Conservation (phyloP, 164 flowering plant genomes). For the Dillenia turbinata region DNA sequence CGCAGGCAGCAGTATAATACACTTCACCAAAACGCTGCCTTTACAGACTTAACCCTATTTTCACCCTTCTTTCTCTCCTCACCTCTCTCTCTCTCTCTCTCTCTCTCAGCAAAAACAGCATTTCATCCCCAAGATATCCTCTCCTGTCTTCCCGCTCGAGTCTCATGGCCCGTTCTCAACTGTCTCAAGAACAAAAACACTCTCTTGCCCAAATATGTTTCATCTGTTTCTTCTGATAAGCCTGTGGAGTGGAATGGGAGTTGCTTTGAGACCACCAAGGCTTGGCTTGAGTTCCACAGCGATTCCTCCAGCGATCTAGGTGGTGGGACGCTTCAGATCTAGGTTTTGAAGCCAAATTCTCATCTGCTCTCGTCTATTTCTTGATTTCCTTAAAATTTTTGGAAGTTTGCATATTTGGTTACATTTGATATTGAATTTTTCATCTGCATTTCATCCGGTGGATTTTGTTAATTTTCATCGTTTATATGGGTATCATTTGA, state of each 20-base stretch:
- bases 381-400: too few relatives aligned
- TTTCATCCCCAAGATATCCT: slow-evolving; percentile 60
- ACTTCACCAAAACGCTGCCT: too few relatives aligned
- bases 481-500: too few relatives aligned
- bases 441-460: too few relatives aligned
- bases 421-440: too few relatives aligned
- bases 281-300: slow-evolving; percentile 89
- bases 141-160: slow-evolving; percentile 60
- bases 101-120: slow-evolving; percentile 31
- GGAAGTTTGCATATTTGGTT: too few relatives aligned
- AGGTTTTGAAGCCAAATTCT: slow-evolving; percentile 34
- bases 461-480: too few relatives aligned
- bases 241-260: slow-evolving; percentile 80
- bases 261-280: slow-evolving; percentile 71
- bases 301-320: slow-evolving; percentile 62
- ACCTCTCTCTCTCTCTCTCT: not conserved
- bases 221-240: slow-evolving; percentile 39
- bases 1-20: too few relatives aligned
- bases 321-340: slow-evolving; percentile 87
- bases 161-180: slow-evolving; percentile 80
- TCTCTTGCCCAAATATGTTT: slow-evolving; percentile 76
- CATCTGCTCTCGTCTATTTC: too few relatives aligned
- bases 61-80: slow-evolving; percentile 4
- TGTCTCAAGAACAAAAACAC: slow-evolving; percentile 48
- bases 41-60: not conserved